Conservation (phyloP, 1,139 yeast species). For the Yamadazyma kanchanaburiensis region DNA sequence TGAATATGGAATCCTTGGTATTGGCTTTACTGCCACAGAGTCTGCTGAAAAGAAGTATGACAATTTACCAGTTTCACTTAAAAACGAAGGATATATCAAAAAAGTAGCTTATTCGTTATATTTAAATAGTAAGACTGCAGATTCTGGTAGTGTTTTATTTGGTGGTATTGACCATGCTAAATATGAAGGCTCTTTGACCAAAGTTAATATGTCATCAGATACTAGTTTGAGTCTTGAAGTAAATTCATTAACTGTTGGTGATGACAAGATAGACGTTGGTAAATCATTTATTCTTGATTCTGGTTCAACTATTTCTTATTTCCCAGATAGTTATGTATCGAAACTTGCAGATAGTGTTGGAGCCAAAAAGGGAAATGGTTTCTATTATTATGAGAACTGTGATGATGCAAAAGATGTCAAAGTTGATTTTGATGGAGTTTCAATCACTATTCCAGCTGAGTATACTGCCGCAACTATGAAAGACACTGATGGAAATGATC, state of each 20-base stretch:
- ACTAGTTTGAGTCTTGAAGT: conserved; percentile 21
- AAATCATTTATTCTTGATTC: conserved; percentile 16
- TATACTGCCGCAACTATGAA: conserved; percentile 2
- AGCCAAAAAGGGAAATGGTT: conserved; percentile 4
- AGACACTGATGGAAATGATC: conserved; percentile 8
- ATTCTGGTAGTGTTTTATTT: conserved; percentile 38
- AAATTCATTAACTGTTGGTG: conserved; percentile 13
- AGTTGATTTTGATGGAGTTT: conserved; percentile 28
- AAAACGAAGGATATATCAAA: conserved; percentile 21
- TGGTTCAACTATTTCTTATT: conserved; percentile 26
- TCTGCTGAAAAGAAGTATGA: conserved; percentile 13
- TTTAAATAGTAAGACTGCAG: conserved; percentile 18
- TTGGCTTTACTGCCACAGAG: conserved; percentile 28
- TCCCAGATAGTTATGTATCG: conserved; percentile 16
- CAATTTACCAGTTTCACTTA: conserved; percentile 25
- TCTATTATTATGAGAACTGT: conserved; percentile 10
- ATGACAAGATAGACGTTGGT: conserved; percentile 15
- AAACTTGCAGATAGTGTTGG: conserved; percentile 13
- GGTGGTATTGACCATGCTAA: conserved; percentile 53
- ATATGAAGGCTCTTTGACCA: conserved; percentile 10
- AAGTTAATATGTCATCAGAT: conserved; percentile 13
- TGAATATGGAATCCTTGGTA: conserved; percentile 45
- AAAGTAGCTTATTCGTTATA: conserved; percentile 31
- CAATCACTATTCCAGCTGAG: conserved; percentile 23
- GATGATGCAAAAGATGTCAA: conserved; percentile 12